These are phyloP conservation scores for Aspergillus sp. DNA, from an alignment of 2,329 filamentous ascomycete genomes.

Conservation along the genomic window DNA sequence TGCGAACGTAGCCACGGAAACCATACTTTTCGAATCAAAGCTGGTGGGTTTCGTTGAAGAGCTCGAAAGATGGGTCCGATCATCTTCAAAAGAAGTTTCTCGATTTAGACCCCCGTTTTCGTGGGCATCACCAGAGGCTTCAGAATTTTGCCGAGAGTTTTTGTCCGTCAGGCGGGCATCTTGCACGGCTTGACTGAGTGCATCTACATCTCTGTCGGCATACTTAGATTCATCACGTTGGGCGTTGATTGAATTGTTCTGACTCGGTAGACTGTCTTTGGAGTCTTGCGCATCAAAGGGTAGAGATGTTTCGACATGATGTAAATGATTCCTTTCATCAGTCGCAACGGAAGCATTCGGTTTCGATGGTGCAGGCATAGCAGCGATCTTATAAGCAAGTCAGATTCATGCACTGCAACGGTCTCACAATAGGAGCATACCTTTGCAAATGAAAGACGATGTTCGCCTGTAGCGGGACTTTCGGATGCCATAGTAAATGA, in stretches of 20 bases:
- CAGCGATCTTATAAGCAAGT: constrained; percentile 33
- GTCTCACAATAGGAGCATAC: constrained; percentile 38
- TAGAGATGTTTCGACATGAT: constrained; percentile 11
- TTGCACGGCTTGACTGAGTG: constrained; percentile 28
- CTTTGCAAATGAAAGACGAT: constrained; percentile 66
- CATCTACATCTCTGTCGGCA: constrained; percentile 21
- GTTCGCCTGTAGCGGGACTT: constrained; percentile 19
- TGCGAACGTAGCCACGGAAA: constrained; percentile 90
- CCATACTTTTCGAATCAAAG: constrained; percentile 87
- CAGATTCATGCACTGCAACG: constrained; percentile 7
- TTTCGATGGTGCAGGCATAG: constrained; percentile 33
- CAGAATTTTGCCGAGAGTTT: constrained; percentile 19
- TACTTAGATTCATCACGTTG: constrained; percentile 12
- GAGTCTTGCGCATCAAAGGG: constrained; percentile 15
- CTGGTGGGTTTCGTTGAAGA: constrained; percentile 77
- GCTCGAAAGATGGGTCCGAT: constrained; percentile 47
- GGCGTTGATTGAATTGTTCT: constrained; percentile 12
- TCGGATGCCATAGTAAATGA: constrained; percentile 26
- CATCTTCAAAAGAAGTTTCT: constrained; percentile 38
- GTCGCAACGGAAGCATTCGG: constrained; percentile 17
- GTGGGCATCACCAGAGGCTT: constrained; percentile 21
- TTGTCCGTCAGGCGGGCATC: constrained; percentile 24
- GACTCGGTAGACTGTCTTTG: constrained; percentile 11
- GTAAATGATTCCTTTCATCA: constrained; percentile 20
- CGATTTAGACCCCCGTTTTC: constrained; percentile 27